phyloP scores from a whole-genome alignment of 495 filamentous ascomycete genomes.

The Penicillium taxi region DNA sequence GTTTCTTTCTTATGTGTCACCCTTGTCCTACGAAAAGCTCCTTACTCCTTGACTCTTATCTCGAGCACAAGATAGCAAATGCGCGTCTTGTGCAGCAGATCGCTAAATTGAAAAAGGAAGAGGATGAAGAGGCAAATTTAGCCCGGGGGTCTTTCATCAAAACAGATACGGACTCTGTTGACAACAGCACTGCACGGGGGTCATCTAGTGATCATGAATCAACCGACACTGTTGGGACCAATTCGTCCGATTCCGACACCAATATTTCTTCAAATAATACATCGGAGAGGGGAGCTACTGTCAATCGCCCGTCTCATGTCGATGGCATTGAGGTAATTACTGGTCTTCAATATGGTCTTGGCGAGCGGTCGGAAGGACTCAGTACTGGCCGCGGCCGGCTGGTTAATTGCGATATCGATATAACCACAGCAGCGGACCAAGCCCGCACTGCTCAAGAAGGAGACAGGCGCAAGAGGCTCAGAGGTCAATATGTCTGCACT shows the following conservation, averaged over 20 bases:
- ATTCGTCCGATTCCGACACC: conserved; percentile 68
- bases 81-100: conserved; percentile 79
- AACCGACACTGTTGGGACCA: conserved; percentile 44
- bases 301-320: conserved; percentile 66
- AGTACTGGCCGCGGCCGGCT: conserved; percentile 79
- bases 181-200: conserved; percentile 3
- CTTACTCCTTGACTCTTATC: conserved; percentile 78
- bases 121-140: conserved; percentile 63
- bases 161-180: conserved; percentile 4
- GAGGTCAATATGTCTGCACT: conserved; percentile 94
- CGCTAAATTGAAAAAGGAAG: conserved; percentile 75
- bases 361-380: conserved; percentile 81
- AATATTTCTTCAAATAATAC: conserved; percentile 64
- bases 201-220: conserved; percentile 27
- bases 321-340: conserved; percentile 93
- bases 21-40: conserved; percentile 88
- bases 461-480: conserved; percentile 86
- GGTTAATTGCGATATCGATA: conserved; percentile 78
- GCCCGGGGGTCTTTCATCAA: conserved; percentile 7
- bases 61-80: conserved; percentile 98
- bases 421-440: conserved; percentile 70
- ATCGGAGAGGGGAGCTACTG: conserved; percentile 59
- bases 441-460: conserved; percentile 38
- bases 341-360: conserved; percentile 78
- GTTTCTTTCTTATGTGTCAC: conserved; percentile 88